Percentiles rank a stretch among this genome's conserved stretches.
phyloP scores from a whole-genome alignment of 169 alveolate genomes.

The Eimeria praecox region DNA sequence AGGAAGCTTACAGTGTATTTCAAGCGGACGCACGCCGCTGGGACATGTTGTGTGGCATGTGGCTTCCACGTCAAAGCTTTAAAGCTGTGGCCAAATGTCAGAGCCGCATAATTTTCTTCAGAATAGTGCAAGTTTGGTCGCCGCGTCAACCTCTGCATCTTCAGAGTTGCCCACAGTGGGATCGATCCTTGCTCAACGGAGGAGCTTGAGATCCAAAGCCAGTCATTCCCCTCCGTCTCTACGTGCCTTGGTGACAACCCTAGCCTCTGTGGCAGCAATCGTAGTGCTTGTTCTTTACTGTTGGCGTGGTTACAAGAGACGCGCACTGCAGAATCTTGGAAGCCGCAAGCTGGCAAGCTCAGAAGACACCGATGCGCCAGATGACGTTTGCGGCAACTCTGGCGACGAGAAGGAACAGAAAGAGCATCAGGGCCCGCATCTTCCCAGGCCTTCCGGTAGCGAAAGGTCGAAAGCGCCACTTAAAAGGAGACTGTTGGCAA shows the following conservation, averaged over 20 bases:
- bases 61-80: not conserved
- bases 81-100: not conserved
- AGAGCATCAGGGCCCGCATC: not conserved
- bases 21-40: not conserved
- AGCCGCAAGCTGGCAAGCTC: constrained; percentile 33
- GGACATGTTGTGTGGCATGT: not conserved
- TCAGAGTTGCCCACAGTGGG: not conserved
- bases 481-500: not conserved
- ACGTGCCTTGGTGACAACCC: not conserved
- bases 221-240: not conserved
- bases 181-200: not conserved
- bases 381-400: not conserved
- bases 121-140: not conserved
- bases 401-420: not conserved
- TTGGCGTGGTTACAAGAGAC: not conserved
- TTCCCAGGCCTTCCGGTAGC: not conserved
- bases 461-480: not conserved
- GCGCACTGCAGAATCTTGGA: not conserved
- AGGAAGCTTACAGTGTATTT: not conserved
- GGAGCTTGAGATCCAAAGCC: not conserved
- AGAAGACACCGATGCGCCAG: not conserved
- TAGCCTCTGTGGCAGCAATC: not conserved
- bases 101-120: not conserved
- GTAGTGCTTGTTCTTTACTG: not conserved
- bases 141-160: not conserved